These are phyloP conservation scores for Cladosporium sp. DNA, from an alignment of 2,329 filamentous ascomycete genomes.

Conservation along the genomic window DNA sequence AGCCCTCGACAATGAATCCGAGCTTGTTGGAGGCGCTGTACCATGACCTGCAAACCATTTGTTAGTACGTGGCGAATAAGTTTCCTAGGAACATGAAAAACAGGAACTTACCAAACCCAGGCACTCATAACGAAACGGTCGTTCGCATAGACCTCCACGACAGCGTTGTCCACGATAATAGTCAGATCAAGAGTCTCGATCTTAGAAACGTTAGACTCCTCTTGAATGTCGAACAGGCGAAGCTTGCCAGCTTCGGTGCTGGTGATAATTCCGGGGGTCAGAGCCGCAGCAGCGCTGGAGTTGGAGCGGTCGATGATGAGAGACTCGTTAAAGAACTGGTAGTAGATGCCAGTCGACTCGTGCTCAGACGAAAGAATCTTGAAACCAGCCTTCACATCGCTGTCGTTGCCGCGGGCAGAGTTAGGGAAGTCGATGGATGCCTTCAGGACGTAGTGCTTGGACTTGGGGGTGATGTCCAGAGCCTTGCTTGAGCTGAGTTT, in stretches of 20 bases:
- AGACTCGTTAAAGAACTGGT: constrained; percentile 42
- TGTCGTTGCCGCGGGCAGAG: constrained; percentile 26
- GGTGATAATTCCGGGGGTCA: constrained; percentile 36
- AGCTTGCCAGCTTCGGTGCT: constrained; percentile 36
- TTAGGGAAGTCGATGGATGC: constrained; percentile 35
- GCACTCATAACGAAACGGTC: constrained; percentile 40
- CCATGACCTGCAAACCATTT: constrained; percentile 29
- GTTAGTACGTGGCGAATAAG: too few species aligned
- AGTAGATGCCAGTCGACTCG: constrained; percentile 41
- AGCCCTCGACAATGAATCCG: constrained; percentile 34
- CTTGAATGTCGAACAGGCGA: constrained; percentile 37
- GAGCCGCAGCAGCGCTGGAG: constrained; percentile 35
- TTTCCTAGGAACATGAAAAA: background rate
- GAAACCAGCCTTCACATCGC: constrained; percentile 38
- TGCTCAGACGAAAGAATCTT: constrained; percentile 37
- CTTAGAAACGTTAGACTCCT: constrained; percentile 21
- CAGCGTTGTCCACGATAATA: constrained; percentile 36
- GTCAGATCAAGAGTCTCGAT: constrained; percentile 39
- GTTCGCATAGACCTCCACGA: constrained; percentile 39
- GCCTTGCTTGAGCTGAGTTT: constrained; percentile 14
- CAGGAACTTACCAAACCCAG: constrained; percentile 33
- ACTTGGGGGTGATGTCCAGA: constrained; percentile 23
- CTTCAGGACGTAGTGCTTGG: constrained; percentile 39
- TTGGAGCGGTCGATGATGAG: constrained; percentile 39
- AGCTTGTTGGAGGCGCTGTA: constrained; percentile 33